phyloP scores from a whole-genome alignment of 305 asterid species.

The Fraxinus latifolia region DNA sequence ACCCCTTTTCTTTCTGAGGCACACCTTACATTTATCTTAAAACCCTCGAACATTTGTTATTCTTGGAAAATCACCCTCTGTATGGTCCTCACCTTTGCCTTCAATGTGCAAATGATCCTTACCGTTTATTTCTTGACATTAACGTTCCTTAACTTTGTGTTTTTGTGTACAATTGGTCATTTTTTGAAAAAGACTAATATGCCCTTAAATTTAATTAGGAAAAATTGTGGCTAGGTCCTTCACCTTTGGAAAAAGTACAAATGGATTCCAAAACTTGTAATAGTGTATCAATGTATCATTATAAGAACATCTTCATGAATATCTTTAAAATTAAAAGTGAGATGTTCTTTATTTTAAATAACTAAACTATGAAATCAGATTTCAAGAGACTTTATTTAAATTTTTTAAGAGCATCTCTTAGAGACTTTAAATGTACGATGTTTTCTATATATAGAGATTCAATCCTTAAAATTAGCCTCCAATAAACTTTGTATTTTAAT shows the following conservation, averaged over 20 bases:
- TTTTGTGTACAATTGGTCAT: not conserved
- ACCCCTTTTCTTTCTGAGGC: constrained; percentile 25
- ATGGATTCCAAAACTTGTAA: not conserved
- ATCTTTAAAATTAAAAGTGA: no score
- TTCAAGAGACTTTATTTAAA: no score
- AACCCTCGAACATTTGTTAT: not conserved
- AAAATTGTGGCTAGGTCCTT: not conserved
- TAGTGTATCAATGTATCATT: not conserved
- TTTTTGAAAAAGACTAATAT: not conserved
- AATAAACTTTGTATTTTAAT: no score
- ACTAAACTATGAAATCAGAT: not conserved
- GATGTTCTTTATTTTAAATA: not conserved
- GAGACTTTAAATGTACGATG: no score
- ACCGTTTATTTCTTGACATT: not conserved
- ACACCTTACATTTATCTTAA: not conserved
- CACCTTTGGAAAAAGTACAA: not conserved
- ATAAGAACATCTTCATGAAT: not conserved
- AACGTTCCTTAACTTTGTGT: not conserved
- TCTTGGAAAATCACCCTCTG: not conserved
- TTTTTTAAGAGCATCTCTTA: not conserved
- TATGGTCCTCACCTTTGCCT: not conserved
- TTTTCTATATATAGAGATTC: no score
- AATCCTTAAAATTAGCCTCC: not conserved
- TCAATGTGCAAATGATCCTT: not conserved
- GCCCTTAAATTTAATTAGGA: not conserved